Base-by-base conservation (phyloP, 2,329 filamentous ascomycete genomes). In the Venturia pyrina region DNA sequence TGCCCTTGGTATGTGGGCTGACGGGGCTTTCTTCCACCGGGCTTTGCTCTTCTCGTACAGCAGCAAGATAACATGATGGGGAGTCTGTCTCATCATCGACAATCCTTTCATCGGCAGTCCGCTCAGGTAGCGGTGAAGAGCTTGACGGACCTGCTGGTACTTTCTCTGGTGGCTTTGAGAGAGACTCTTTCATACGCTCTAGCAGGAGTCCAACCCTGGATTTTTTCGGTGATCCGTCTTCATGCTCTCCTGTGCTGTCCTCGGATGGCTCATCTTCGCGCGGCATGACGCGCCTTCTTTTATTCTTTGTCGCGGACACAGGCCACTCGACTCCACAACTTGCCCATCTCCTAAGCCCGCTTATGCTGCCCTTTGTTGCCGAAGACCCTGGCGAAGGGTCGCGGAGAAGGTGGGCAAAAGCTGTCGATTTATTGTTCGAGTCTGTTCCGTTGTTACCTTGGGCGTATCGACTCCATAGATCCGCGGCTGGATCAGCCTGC, bases 281-380 rank as follows among this genome's bases (percentile, higher is more conserved):
- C 67, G 40, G 19, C 37, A 62, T 28, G 15, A 43, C 60, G 5
- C 44, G 34, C 11, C 48, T 65, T 32, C 63, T 37, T 50, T 70
- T 76, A 65, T 77, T 71, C 63, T 82, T 82, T 70, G 71, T 72
- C 68, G 69, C 72, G 10, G 76, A 77, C 15, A 73, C 71, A 10
- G 80, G 80, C 71, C 79, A 82, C 66, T 82, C 79, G 11, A 79
- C 74, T 13, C 80, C 80, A 65, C 80, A 81, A 70, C 80, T 82
- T 34, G 78, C 78, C 80, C 80, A 82, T 68, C 80, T 72, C 62
- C 80, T 73, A 61, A 82, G 72, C 2, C 79, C 79, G 66, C 74
- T 75, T 24, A 80, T 77, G 67, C 76, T 79, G 66, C 80, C 80
- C 13, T 76, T 76, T 37, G 77, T 78, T 15, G 78, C 72, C 32